Conservation (phyloP, 768 basidiomycete genomes). For the Clitopilus hobsonii region DNA sequence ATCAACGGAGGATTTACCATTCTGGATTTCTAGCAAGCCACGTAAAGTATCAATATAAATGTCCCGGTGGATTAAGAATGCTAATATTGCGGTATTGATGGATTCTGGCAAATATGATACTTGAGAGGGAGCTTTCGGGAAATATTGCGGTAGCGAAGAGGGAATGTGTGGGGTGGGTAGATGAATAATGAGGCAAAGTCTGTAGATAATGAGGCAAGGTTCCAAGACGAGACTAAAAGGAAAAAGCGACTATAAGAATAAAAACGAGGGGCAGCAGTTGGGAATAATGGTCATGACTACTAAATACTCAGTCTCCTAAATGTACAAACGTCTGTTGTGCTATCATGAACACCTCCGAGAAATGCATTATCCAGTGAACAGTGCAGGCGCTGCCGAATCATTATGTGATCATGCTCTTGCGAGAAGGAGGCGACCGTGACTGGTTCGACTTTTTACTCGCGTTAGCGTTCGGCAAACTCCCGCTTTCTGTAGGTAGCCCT, state of each 20-base stretch:
- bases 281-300: neutral
- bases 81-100: neutral
- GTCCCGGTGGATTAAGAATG: slow-evolving; percentile 1
- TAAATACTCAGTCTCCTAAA: neutral
- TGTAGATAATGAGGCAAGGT: neutral
- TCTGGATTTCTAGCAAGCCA: neutral
- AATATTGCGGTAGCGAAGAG: neutral
- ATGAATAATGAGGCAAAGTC: neutral
- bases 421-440: neutral
- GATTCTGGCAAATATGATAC: neutral
- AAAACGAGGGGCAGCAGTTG: neutral
- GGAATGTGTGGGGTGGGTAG: neutral
- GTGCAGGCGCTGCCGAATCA: neutral
- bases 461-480: slow-evolving; percentile 19
- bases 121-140: neutral
- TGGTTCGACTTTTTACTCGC: neutral
- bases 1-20: neutral
- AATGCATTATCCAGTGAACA: neutral
- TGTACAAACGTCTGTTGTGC: neutral
- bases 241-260: neutral
- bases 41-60: neutral
- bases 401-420: neutral
- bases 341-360: neutral
- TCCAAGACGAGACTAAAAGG: neutral
- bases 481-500: slow-evolving; percentile 31